These are phyloP conservation scores for Beauveria varroae DNA, from an alignment of 2,329 filamentous ascomycete species.

Conservation along the genomic window DNA sequence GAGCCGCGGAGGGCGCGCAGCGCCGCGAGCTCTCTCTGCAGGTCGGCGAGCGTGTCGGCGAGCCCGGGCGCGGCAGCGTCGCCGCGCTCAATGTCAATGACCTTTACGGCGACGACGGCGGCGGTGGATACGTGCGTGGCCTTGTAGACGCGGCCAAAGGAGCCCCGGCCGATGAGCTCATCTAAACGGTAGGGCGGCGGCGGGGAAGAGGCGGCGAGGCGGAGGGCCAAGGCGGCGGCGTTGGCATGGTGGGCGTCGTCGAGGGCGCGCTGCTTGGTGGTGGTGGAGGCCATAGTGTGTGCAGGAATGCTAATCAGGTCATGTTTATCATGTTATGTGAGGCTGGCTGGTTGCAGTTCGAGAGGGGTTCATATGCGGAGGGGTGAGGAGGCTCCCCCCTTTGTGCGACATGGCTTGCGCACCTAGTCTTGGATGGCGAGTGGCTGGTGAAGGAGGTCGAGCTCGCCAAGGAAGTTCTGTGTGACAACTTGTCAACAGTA, in stretches of 20 bases:
- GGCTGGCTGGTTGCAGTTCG: too few relatives aligned
- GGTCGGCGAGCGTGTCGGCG: conserved; percentile 43
- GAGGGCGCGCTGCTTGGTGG: conserved; percentile 29
- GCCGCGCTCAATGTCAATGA: conserved; percentile 66
- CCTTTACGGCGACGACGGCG: conserved; percentile 59
- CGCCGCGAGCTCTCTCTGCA: conserved; percentile 44
- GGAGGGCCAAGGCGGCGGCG: conserved; percentile 48
- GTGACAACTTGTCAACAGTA: too few relatives aligned
- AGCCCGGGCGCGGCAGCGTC: conserved; percentile 50
- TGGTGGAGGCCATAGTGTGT: neutral
- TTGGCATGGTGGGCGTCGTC: conserved; percentile 61
- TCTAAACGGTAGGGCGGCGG: conserved; percentile 52
- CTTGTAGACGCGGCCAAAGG: conserved; percentile 60
- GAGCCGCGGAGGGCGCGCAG: conserved; percentile 52
- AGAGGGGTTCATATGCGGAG: too few relatives aligned
- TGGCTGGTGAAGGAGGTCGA: too few relatives aligned
- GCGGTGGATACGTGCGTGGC: conserved; percentile 24
- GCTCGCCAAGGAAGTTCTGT: too few relatives aligned
- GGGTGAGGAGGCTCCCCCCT: neutral
- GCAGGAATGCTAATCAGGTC: neutral
- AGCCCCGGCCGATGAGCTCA: conserved; percentile 60
- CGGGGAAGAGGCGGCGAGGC: conserved; percentile 45
- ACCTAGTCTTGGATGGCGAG: too few relatives aligned
- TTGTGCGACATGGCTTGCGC: neutral
- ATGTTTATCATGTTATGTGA: too few relatives aligned